phyloP scores from a whole-genome alignment of 306 rosid species.

The Hylodesmum podocarpum region DNA sequence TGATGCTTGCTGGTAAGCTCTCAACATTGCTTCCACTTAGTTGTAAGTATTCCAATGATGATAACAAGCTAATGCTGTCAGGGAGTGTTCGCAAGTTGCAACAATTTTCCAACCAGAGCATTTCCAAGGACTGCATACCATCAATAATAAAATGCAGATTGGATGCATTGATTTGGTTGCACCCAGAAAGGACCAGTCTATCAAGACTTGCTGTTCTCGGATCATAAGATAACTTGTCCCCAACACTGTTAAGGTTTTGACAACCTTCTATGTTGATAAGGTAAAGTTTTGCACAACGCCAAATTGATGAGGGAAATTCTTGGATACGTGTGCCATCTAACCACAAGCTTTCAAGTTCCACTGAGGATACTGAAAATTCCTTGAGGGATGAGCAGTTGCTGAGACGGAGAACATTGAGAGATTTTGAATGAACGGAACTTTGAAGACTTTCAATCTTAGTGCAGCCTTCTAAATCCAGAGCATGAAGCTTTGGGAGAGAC shows the following conservation, averaged over 20 bases:
- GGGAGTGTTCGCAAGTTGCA: slow-evolving; percentile 10
- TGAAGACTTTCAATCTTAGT: slow-evolving; percentile 6
- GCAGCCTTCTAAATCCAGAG: neutral
- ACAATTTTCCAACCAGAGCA: neutral
- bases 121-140: neutral
- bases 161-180: neutral
- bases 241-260: neutral
- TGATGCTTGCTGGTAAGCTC: neutral
- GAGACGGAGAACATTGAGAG: neutral
- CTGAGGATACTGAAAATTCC: slow-evolving; percentile 10
- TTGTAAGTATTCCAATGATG: neutral
- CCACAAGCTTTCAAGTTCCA: neutral
- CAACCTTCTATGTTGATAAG: neutral
- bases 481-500: slow-evolving; percentile 3
- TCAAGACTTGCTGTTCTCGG: neutral
- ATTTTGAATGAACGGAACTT: neutral
- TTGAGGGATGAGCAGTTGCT: slow-evolving; percentile 3
- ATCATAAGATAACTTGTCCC: neutral
- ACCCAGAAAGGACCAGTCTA: neutral
- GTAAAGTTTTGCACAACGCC: neutral
- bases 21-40: neutral
- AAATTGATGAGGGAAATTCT: neutral
- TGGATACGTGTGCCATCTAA: neutral
- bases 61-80: neutral
- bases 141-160: neutral